These are phyloP conservation scores for Tolypocladium paradoxum DNA, from an alignment of 2,329 filamentous ascomycete species.

Conservation along the genomic window DNA sequence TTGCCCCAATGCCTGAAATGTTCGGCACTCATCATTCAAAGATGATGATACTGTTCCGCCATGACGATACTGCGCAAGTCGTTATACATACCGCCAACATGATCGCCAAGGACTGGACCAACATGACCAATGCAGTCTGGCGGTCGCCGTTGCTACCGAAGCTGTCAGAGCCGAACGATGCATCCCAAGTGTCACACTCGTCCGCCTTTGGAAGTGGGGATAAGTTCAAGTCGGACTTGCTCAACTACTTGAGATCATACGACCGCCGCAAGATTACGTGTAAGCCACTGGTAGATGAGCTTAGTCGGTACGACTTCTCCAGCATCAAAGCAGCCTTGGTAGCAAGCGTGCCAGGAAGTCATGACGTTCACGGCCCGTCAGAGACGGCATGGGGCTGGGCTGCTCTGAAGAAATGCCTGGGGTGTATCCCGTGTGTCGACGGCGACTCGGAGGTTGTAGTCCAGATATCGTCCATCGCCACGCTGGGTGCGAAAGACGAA, in stretches of 20 bases:
- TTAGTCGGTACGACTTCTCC: conserved; percentile 59
- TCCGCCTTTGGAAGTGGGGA: conserved; percentile 43
- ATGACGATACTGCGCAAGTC: conserved; percentile 67
- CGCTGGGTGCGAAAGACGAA: conserved; percentile 56
- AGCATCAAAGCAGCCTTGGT: conserved; percentile 58
- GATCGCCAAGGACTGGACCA: conserved; percentile 78
- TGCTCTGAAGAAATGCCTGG: conserved; percentile 50
- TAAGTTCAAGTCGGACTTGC: conserved; percentile 65
- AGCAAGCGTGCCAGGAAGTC: conserved; percentile 66
- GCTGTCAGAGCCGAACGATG: conserved; percentile 3
- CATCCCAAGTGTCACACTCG: neutral
- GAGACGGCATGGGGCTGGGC: conserved; percentile 67
- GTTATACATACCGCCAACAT: conserved; percentile 87
- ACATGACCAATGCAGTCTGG: conserved; percentile 82
- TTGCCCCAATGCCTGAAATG: conserved; percentile 69
- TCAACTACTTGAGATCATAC: conserved; percentile 64
- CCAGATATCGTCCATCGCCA: conserved; percentile 75
- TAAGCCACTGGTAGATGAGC: conserved; percentile 41
- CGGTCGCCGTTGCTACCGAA: conserved; percentile 58
- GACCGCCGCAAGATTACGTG: conserved; percentile 45
- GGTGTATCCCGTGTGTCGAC: conserved; percentile 34
- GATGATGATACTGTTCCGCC: conserved; percentile 74
- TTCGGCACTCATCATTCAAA: conserved; percentile 83
- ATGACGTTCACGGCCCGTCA: conserved; percentile 36
- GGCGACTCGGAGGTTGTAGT: conserved; percentile 39